A percentile compares a stretch with the other conserved stretches of the same genome.
These are phyloP conservation scores for Astragalus glycyphyllos DNA, from an alignment of 306 rosid species.

Conservation along the genomic window DNA sequence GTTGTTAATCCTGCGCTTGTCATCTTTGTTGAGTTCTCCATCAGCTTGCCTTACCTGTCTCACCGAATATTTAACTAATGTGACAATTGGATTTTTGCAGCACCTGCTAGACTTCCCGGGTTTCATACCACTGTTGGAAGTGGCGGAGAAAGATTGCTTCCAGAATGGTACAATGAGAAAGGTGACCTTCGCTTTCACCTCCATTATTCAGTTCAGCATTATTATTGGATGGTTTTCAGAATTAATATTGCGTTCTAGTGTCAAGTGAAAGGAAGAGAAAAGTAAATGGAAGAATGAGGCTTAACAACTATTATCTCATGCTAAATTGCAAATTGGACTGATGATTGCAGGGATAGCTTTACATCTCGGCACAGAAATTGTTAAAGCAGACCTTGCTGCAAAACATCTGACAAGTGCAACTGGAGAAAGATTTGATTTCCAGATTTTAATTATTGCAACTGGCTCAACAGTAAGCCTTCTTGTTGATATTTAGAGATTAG, in stretches of 20 bases:
- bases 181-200: conserved; percentile 55
- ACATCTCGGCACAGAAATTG: conserved; percentile 84
- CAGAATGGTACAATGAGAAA: conserved; percentile 87
- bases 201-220: conserved; percentile 26
- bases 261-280: neutral
- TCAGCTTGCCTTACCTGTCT: conserved; percentile 25
- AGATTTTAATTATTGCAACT: conserved; percentile 83
- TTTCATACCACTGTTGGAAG: conserved; percentile 92
- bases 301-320: conserved; percentile 37
- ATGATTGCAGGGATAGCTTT: conserved; percentile 81
- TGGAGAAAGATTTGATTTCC: conserved; percentile 73
- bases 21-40: neutral
- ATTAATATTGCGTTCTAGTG: neutral
- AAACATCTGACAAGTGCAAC: conserved; percentile 69
- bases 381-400: conserved; percentile 75
- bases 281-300: conserved; percentile 7
- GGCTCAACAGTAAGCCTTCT: conserved; percentile 80
- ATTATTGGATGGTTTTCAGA: conserved; percentile 19
- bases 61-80: conserved; percentile 15
- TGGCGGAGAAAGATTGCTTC: conserved; percentile 91
- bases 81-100: conserved; percentile 58
- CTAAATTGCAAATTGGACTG: conserved; percentile 33
- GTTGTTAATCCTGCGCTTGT: conserved; percentile 13
- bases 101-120: conserved; percentile 99
- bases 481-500: conserved; percentile 14